phyloP scores from a whole-genome alignment of 1,284 basidiomycete species.

The Anthracocystis setariae region DNA sequence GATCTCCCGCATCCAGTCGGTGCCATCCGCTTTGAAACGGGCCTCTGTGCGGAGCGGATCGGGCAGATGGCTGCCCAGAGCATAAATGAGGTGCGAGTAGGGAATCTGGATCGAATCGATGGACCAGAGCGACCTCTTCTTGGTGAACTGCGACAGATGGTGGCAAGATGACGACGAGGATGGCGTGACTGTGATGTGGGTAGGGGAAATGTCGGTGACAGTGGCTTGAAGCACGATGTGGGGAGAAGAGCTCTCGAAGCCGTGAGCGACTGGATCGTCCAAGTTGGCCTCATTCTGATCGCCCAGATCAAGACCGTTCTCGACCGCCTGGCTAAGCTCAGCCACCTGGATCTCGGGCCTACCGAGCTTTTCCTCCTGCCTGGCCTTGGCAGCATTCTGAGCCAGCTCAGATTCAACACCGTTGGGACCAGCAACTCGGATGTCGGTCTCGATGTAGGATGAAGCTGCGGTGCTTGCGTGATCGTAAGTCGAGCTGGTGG shows the following conservation, averaged over 20 bases:
- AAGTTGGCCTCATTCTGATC: conserved; percentile 15
- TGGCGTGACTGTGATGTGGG: conserved; percentile 59
- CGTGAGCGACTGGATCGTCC: conserved; percentile 36
- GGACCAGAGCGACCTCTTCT: conserved; percentile 59
- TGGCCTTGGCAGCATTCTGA: conserved; percentile 21
- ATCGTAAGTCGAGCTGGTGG: conserved; percentile 20
- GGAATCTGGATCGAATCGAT: conserved; percentile 64
- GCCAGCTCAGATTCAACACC: conserved; percentile 41
- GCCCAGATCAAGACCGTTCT: conserved; percentile 40
- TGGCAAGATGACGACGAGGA: conserved; percentile 26
- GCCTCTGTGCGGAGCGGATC: conserved; percentile 65
- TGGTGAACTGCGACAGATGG: conserved; percentile 32
- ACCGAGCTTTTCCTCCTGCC: conserved; percentile 50
- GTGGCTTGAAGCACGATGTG: conserved; percentile 63
- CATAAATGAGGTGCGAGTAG: conserved; percentile 66
- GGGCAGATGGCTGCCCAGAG: conserved; percentile 65
- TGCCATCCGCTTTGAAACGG: conserved; percentile 56
- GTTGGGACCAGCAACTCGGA: conserved; percentile 37
- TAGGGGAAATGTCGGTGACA: conserved; percentile 58
- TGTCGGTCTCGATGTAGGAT: conserved; percentile 35
- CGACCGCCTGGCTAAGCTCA: conserved; percentile 38
- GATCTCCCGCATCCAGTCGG: conserved; percentile 59
- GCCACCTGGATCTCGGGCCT: conserved; percentile 50
- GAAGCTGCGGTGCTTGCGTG: conserved; percentile 32
- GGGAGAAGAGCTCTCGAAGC: conserved; percentile 53